These are phyloP conservation scores for Acanthamoeba rhysodes DNA, from an alignment of 208 protist genomes.

Conservation along the genomic window DNA sequence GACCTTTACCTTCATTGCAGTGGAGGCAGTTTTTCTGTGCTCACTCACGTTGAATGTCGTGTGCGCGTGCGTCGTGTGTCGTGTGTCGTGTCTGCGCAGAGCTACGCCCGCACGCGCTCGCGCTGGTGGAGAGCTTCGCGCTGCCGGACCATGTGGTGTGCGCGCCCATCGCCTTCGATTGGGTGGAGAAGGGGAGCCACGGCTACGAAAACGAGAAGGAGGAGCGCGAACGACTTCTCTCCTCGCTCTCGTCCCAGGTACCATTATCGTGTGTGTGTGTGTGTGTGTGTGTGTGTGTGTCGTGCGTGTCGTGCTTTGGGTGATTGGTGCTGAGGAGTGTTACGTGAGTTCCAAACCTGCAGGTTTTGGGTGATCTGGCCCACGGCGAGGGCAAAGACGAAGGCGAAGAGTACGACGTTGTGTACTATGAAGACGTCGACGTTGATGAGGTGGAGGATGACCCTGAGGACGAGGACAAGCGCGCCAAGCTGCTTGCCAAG, in stretches of 20 bases:
- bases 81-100: background rate
- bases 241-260: constrained; percentile 29
- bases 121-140: constrained; percentile 62
- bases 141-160: constrained; percentile 41
- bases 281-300: background rate
- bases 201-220: constrained; percentile 28
- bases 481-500: background rate
- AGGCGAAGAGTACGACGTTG: constrained; percentile 43
- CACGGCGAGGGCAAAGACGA: constrained; percentile 21
- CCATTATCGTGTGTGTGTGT: background rate
- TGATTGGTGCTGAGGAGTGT: background rate
- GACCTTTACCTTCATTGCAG: background rate
- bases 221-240: background rate
- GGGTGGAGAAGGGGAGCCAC: constrained; percentile 32
- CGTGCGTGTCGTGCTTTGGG: background rate
- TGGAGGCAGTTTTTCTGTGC: too few relatives aligned
- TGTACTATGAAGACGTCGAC: constrained; percentile 33
- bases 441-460: background rate
- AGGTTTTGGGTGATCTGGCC: constrained; percentile 18
- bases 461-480: background rate
- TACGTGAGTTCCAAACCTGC: background rate
- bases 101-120: constrained; percentile 18
- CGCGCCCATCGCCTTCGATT: constrained; percentile 54
- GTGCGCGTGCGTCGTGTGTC: background rate
- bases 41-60: background rate